Evolutionary conservation across 2,329 filamentous ascomycete genomes (phyloP).

Genomic region (Juglanconis juglandina): DNA sequence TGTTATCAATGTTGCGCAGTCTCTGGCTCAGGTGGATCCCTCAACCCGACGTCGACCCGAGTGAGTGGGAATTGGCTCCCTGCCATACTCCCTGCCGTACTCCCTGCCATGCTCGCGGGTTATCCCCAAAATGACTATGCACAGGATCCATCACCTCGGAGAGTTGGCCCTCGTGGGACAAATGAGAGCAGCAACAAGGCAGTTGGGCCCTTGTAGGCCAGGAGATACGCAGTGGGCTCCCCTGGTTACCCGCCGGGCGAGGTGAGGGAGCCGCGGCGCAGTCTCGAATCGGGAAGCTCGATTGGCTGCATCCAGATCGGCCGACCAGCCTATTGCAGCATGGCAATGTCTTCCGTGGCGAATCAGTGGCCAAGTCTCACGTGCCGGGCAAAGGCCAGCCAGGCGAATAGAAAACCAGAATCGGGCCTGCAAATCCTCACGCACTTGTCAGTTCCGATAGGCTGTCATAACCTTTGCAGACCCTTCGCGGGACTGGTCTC

Average conservation of each 20-base stretch:
- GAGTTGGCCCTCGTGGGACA: slow-evolving; percentile 2
- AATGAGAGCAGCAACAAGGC: slow-evolving; percentile 10
- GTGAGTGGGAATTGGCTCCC: background rate
- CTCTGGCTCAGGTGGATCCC: too few species aligned
- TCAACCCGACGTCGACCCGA: background rate
- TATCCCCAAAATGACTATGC: background rate
- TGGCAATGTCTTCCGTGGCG: background rate
- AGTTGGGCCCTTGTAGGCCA: background rate
- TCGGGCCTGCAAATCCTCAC: background rate
- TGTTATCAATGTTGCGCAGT: too few species aligned
- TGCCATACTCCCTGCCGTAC: background rate
- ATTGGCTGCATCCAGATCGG: slow-evolving; percentile 13
- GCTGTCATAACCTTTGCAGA: background rate
- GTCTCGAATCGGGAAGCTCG: slow-evolving; percentile 8
- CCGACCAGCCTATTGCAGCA: slow-evolving; percentile 13
- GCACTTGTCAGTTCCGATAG: background rate
- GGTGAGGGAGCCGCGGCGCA: slow-evolving; percentile 12
- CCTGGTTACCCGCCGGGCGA: slow-evolving; percentile 12
- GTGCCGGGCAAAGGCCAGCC: background rate
- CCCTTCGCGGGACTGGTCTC: background rate
- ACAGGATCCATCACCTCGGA: background rate
- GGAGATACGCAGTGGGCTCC: background rate
- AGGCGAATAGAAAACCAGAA: slow-evolving; percentile 7
- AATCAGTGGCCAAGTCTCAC: slow-evolving; percentile 6
- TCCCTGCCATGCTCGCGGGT: background rate